Base-by-base conservation (phyloP, 1,284 basidiomycete genomes). In the Ganoderma lucidum region DNA sequence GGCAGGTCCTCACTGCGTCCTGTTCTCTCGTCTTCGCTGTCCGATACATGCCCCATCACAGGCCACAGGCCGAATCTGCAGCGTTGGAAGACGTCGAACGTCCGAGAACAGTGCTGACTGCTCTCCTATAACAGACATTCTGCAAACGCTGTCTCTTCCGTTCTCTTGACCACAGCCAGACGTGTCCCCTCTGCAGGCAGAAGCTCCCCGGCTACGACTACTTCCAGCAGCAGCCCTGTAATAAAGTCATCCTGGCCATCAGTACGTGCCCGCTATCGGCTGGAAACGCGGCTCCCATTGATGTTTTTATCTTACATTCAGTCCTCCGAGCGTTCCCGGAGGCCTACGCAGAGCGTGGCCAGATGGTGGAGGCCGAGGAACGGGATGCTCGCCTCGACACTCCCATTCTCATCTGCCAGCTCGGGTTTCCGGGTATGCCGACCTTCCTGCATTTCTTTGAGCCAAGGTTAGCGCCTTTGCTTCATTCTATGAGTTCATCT, bases 391-490 rank as follows among this genome's bases (percentile, higher is more conserved):
- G 92, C 37, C 86, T 97, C 64, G 90, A 96, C 77, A 96, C 95
- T 15, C 96, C 97, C 60, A 92, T 99, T 73, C 96, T 98, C 75
- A 90, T 97, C 71, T 95, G 93, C 78, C 93, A 94, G 64, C 89
- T 98, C 62, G 90, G 92, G 58, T 98, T 97, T 82, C 96, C 96
- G 1, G 91, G 91, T 64, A 91, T 96, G 85, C 96, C 96, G 23
- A 96, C 93, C 59, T 86, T 94, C 67, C 83, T 99, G 44, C 96
- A 98, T 80, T 92, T 98, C 76, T 98, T 95, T 78, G 97, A 99
- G 80, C 96, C 97, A 0, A 86, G 93, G 82, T 84, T 64, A 68
- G 79, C 71, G 56, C 62, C 23, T 14, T 42, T 14, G 41, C 35
- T 64, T 48, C 5, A 60, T 44, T 44, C 19, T 42, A 45, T 41